Evolutionary conservation across 2,329 filamentous ascomycete genomes (phyloP), one percentile per base, ranked within the genome.

Genomic region (Pseudogymnoascus sp.): DNA sequence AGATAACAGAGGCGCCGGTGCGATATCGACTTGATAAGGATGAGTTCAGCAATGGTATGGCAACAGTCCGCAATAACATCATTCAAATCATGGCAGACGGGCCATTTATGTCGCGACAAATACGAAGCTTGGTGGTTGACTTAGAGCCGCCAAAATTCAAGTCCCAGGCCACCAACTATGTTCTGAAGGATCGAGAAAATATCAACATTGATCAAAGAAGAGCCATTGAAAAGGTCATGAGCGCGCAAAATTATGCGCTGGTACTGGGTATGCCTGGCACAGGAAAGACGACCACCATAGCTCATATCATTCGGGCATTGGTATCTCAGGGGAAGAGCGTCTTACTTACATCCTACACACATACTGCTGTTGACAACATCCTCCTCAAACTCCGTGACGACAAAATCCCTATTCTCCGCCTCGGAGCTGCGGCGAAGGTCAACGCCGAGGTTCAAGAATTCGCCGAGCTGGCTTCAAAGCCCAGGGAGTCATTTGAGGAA

Each of bases 191-290:
- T 36, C 81, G 83, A 59, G 82, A 83, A 64, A 82, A 78, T 59
- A 84, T 99, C 67, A 99, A 99, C 66, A 79, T 89, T 8, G 94
- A 97, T 70, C 94, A 99, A 73, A 86, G 82, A 69, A 82, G 80
- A 62, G 94, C 94, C 0, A 91, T 99, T 59, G 83, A 91, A 67
- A 97, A 97, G 74, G 93, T 99, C 38, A 95, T 99, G 88, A 91
- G 88, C 69, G 93, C 94, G 2, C 84, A 89, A 67, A 92, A 99
- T 75, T 99, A 97, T 73, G 93, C 94, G 6, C 80, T 99, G n/a
- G 92, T 99, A 11, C 83, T 99, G 18, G 94, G 94, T 28, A 99
- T 99, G 94, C 94, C 94, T 1, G 94, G 94, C 6, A 99, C 94
- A 0, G 94, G 94, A 62, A 99, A 99, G 75, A 99, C 94, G 2